Evolutionary conservation across 139 green algal species (phyloP).

Genomic region (Zygnema cylindricum): DNA sequence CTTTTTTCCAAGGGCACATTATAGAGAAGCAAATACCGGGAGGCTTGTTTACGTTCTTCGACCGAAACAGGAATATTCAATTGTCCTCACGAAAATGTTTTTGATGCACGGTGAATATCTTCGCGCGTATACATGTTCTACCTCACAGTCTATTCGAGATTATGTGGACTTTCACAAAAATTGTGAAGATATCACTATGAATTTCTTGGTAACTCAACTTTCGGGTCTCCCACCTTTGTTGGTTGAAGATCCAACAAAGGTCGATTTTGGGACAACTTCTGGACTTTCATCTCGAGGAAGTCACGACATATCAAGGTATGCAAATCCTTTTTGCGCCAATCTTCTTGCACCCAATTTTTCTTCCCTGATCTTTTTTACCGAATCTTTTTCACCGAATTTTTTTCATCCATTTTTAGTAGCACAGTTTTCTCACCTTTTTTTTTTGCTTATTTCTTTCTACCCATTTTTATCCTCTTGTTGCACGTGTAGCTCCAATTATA

Average conservation of each 20-base stretch:
- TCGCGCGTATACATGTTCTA: constrained; percentile 44
- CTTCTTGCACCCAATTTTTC: background rate
- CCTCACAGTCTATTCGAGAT: constrained; percentile 21
- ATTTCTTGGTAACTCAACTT: constrained; percentile 49
- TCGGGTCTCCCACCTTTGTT: constrained; percentile 38
- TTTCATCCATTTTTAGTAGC: background rate
- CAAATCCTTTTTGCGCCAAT: background rate
- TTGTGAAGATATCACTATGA: constrained; percentile 58
- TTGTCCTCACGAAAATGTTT: constrained; percentile 58
- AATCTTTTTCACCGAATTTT: background rate
- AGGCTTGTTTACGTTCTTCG: constrained; percentile 30
- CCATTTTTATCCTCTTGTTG: background rate
- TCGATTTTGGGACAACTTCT: constrained; percentile 18
- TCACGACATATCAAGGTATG: constrained; percentile 20
- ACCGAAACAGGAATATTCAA: constrained; percentile 37
- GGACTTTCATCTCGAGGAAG: constrained; percentile 8
- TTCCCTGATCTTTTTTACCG: background rate
- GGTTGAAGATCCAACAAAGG: constrained; percentile 33
- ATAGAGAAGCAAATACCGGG: background rate
- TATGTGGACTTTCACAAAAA: constrained; percentile 50
- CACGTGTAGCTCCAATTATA: background rate
- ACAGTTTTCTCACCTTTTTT: background rate
- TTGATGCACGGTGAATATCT: constrained; percentile 50
- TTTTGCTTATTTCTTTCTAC: background rate
- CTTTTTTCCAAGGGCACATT: constrained; percentile 54